phyloP scores from a whole-genome alignment of 805 yeast species.

The Zygosaccharomyces lentus region DNA sequence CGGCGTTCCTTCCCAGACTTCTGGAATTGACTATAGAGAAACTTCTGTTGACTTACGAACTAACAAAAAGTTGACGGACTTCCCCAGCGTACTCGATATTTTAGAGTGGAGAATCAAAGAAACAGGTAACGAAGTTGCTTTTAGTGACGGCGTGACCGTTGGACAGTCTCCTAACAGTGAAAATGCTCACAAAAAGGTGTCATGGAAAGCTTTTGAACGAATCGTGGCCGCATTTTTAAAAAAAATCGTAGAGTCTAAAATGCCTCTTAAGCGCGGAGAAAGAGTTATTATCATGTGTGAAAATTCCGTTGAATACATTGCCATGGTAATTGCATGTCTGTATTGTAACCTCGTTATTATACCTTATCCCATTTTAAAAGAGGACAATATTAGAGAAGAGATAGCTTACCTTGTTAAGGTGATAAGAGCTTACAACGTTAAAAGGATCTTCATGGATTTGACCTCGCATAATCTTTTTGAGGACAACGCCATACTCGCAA shows the following conservation, averaged over 20 bases:
- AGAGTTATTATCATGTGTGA: conserved; percentile 78
- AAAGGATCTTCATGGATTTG: conserved; percentile 69
- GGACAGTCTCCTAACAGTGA: conserved; percentile 31
- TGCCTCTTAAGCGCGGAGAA: conserved; percentile 61
- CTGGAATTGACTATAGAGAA: conserved; percentile 76
- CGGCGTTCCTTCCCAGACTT: conserved; percentile 50
- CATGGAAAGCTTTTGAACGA: conserved; percentile 82
- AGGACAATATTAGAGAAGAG: conserved; percentile 67
- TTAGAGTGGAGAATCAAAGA: conserved; percentile 72
- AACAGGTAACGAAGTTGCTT: conserved; percentile 79
- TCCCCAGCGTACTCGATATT: conserved; percentile 64
- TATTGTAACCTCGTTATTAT: conserved; percentile 60
- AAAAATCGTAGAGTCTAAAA: conserved; percentile 63
- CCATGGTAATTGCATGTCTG: conserved; percentile 83
- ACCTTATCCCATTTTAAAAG: conserved; percentile 71
- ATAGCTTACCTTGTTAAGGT: conserved; percentile 59
- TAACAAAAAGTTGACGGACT: conserved; percentile 68
- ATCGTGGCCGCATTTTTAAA: conserved; percentile 71
- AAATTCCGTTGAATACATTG: conserved; percentile 77
- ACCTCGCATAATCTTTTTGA: conserved; percentile 22
- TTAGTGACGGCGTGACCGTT: conserved; percentile 39
- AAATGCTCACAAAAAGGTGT: conserved; percentile 47
- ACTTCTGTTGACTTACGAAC: conserved; percentile 76
- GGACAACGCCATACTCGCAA: conserved; percentile 23
- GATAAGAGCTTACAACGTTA: conserved; percentile 65